These are phyloP conservation scores for Pichia occidentalis DNA, from an alignment of 805 yeast genomes.

Conservation along the genomic window DNA sequence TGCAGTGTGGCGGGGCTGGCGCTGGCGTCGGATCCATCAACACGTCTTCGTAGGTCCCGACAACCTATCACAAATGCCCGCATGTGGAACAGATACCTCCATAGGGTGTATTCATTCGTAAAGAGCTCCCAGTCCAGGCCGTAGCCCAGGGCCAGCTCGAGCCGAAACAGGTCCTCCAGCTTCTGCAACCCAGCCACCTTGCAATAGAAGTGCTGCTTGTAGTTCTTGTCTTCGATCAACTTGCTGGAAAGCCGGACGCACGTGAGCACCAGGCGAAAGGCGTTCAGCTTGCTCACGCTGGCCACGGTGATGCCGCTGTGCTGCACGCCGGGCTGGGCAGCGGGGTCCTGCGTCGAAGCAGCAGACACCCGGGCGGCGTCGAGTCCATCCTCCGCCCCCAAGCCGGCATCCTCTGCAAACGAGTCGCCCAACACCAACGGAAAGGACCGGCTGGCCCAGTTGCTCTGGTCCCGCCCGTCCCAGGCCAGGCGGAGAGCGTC, in stretches of 20 bases:
- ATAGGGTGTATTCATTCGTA: constrained; percentile 31
- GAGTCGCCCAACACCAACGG: constrained; percentile 7
- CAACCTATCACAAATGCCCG: constrained; percentile 16
- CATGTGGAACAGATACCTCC: constrained; percentile 30
- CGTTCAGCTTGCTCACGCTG: constrained; percentile 32
- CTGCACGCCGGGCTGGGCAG: no score
- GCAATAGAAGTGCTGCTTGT: constrained; percentile 36
- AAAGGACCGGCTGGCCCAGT: constrained; percentile 8
- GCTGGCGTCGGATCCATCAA: no score
- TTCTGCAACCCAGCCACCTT: constrained; percentile 39
- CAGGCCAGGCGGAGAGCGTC: no score
- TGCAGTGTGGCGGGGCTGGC: no score
- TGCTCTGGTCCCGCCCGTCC: background rate
- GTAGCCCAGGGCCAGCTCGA: constrained; percentile 37
- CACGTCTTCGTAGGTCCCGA: constrained; percentile 8
- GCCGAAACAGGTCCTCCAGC: constrained; percentile 31
- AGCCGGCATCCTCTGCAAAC: constrained; percentile 1
- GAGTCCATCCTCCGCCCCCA: background rate
- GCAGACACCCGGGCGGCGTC: no score
- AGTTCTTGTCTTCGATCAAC: constrained; percentile 39
- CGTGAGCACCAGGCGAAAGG: constrained; percentile 35
- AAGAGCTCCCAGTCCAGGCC: constrained; percentile 36
- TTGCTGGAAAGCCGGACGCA: constrained; percentile 35
- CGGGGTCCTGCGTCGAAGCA: no score
- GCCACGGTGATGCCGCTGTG: no score